Base-by-base conservation (phyloP, 176 grass and related monocot genomes). In the Oropetium thomaeum region DNA sequence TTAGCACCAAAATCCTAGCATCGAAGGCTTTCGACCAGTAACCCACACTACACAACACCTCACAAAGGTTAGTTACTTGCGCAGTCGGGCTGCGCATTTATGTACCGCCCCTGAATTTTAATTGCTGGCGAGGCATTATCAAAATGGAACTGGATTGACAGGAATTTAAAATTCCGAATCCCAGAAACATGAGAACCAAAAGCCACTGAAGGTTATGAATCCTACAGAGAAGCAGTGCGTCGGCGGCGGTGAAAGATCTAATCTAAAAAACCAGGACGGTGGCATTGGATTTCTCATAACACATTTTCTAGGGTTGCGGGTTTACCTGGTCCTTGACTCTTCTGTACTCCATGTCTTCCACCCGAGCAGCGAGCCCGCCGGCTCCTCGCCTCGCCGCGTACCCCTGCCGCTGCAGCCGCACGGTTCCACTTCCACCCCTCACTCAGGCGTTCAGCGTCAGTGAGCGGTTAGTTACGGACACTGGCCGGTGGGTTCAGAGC, bases 301-400 rank as follows among this genome's bases (percentile, higher is more conserved):
- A 27, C 28, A 48, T 70, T 58, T 8, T 39, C 33, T 59, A 69
- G 42, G 58, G 42, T 38, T 67, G 19, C 37, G 17, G n/a, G 35
- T 12, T 59, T 54, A 91, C 89, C 89, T 88, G 85, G 37, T 91
- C 85, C 55, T 84, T 91, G 52, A 78, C 74, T 74, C 82, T 91
- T 43, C 85, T 81, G 52, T 87, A 82, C 81, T 88, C 85, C 89
- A 91, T 87, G 60, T 47, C 72, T 11, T 49, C 79, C 78, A 38
- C 76, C 19, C 13, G 41, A 44, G 4, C 19, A 53, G 35, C 71
- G 15, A 29, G 15, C 54, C 34, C 64, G 39, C 63, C n/a, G 34
- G 2, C 38, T 27, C 27, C 26, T 67, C 0, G 71, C 23, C 23
- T 28, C 69, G 17, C 58, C 43, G 53, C 5, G 5, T 5, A 7